Percentiles rank a stretch among this genome's conserved stretches.
These are phyloP conservation scores for Hydnomerulius pinastri DNA, from an alignment of 768 basidiomycete species.

Conservation along the genomic window DNA sequence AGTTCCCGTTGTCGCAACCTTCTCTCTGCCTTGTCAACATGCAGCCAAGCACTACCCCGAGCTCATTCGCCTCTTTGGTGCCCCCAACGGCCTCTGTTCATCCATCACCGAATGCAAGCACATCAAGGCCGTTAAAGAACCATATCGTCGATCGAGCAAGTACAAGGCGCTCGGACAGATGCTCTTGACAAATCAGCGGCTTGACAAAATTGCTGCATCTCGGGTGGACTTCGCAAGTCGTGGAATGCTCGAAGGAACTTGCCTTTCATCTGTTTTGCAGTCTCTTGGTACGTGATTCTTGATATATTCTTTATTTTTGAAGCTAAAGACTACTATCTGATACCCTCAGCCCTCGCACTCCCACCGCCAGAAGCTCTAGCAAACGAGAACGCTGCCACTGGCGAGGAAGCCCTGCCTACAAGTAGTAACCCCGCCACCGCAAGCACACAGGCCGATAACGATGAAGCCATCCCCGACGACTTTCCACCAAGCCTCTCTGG, in stretches of 20 bases:
- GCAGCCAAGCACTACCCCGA: constrained; percentile 28
- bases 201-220: constrained; percentile 29
- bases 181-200: constrained; percentile 25
- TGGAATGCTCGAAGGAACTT: constrained; percentile 20
- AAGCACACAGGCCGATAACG: background rate
- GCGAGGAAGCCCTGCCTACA: background rate
- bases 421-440: background rate
- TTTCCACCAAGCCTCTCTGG: background rate
- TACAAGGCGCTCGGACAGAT: constrained; percentile 28
- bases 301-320: background rate
- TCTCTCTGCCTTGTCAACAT: constrained; percentile 34
- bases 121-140: constrained; percentile 37
- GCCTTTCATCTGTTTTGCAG: background rate
- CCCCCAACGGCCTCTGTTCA: constrained; percentile 36
- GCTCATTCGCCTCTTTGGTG: constrained; percentile 28
- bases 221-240: constrained; percentile 16
- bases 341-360: background rate
- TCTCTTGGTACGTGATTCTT: background rate
- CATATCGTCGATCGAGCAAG: constrained; percentile 30
- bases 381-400: background rate
- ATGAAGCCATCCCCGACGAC: background rate
- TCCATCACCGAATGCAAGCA: constrained; percentile 39
- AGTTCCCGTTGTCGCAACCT: constrained; percentile 12
- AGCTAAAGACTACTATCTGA: background rate
- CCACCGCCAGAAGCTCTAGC: background rate